phyloP scores from a whole-genome alignment of 768 basidiomycete genomes.

The Exidia glandulosa region DNA sequence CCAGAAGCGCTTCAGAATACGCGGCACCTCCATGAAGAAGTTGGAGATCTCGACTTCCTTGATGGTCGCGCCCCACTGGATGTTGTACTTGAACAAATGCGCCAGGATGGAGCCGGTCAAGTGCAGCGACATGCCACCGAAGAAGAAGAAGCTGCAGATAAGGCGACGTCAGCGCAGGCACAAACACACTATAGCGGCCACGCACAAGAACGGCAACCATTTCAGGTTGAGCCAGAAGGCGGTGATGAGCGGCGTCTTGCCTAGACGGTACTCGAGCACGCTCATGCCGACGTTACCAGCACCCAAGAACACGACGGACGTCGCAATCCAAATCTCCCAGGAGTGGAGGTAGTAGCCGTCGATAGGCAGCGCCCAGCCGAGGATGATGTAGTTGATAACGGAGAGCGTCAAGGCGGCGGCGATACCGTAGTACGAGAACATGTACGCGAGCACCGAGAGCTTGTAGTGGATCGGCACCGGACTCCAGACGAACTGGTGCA shows the following conservation, averaged over 20 bases:
- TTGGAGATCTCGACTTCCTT: slow-evolving; percentile 24
- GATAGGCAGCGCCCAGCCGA: slow-evolving; percentile 61
- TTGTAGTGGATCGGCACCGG: slow-evolving; percentile 41
- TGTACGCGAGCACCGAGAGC: slow-evolving; percentile 42
- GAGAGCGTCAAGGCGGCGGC: slow-evolving; percentile 56
- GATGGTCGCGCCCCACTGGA: slow-evolving; percentile 23
- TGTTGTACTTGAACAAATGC: slow-evolving; percentile 47
- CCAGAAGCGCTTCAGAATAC: slow-evolving; percentile 24
- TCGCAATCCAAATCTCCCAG: slow-evolving; percentile 74
- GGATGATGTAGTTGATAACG: slow-evolving; percentile 61
- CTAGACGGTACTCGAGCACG: slow-evolving; percentile 61
- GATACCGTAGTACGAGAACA: slow-evolving; percentile 38
- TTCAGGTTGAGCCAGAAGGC: slow-evolving; percentile 21
- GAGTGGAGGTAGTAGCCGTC: slow-evolving; percentile 70
- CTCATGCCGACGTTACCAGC: slow-evolving; percentile 62
- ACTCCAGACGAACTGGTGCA: slow-evolving; percentile 20
- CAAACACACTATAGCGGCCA: not conserved
- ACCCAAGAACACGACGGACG: slow-evolving; percentile 66
- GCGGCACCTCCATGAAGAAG: slow-evolving; percentile 25
- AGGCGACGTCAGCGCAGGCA: not conserved
- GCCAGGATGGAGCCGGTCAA: slow-evolving; percentile 46
- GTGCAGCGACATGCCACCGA: slow-evolving; percentile 64
- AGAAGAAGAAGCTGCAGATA: slow-evolving; percentile 58
- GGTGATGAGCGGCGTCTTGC: slow-evolving; percentile 24
- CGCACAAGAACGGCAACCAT: slow-evolving; percentile 33